These are phyloP conservation scores for Solanum hybrid DNA, from an alignment of 305 asterid genomes.

Conservation along the genomic window DNA sequence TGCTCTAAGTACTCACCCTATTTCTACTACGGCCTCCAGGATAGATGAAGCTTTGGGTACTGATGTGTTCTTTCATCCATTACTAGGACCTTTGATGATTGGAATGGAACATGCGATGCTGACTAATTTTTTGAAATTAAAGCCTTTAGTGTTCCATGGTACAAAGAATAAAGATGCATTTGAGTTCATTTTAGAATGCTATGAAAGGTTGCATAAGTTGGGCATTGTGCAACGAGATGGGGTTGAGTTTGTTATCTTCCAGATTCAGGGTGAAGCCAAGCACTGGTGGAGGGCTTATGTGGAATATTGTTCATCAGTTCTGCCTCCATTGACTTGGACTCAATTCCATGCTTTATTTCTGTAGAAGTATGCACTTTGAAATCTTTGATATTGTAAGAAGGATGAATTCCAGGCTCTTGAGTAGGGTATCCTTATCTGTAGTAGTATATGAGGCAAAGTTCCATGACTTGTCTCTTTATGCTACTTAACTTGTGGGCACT, in stretches of 20 bases:
- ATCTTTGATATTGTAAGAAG: not conserved
- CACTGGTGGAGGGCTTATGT: not conserved
- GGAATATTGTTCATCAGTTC: not conserved
- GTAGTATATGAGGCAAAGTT: not conserved
- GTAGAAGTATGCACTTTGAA: not conserved
- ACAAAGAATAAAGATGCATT: not conserved
- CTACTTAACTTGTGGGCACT: not conserved
- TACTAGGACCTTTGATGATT: not conserved
- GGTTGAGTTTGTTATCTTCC: not conserved
- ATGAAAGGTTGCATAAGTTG: not conserved
- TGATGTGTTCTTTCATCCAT: not conserved
- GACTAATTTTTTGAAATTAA: too few species aligned
- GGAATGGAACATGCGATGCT: not conserved
- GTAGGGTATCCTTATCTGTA: not conserved
- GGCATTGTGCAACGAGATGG: not conserved
- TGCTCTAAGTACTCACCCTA: not conserved
- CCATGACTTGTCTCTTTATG: not conserved
- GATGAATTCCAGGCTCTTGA: not conserved
- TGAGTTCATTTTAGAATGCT: not conserved
- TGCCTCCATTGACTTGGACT: not conserved
- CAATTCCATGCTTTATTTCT: not conserved
- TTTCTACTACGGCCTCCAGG: not conserved
- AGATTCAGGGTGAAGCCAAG: not conserved
- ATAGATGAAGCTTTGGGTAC: not conserved
- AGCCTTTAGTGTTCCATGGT: not conserved